These are phyloP conservation scores for Wallacemonas sp. DNA, from an alignment of 208 protist genomes.

Conservation along the genomic window DNA sequence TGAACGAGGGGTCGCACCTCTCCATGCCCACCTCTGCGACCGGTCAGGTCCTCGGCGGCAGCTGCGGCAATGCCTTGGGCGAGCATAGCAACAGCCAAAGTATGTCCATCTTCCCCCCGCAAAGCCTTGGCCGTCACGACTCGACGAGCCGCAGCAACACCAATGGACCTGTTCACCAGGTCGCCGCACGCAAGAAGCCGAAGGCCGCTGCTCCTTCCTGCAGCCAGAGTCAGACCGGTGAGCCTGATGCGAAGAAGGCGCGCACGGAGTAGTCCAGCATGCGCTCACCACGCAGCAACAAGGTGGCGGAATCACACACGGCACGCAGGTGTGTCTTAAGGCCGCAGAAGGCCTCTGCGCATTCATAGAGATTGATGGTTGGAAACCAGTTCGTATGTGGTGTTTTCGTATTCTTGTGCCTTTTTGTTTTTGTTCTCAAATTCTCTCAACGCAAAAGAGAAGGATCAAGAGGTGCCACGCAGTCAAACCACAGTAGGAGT, in stretches of 20 bases:
- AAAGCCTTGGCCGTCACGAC: conserved; percentile 21
- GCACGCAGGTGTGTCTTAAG: too few species aligned
- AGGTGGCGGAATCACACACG: too few species aligned
- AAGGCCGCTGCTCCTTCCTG: conserved; percentile 22
- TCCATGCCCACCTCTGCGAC: conserved; percentile 76
- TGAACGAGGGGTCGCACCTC: conserved; percentile 47
- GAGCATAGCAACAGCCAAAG: conserved; percentile 58
- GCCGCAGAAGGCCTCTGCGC: too few species aligned
- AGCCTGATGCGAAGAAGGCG: conserved; percentile 27
- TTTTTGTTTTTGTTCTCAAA: too few species aligned
- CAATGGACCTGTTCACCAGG: conserved; percentile 44
- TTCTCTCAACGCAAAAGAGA: too few species aligned
- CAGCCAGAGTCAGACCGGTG: conserved; percentile 3
- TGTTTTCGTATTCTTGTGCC: too few species aligned
- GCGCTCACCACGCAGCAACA: background rate
- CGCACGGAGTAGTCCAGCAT: conserved; percentile 11
- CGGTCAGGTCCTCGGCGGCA: conserved; percentile 43
- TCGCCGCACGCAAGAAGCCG: conserved; percentile 68
- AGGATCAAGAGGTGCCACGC: too few species aligned
- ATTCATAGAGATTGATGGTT: too few species aligned
- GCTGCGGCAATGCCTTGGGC: background rate
- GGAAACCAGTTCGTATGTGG: too few species aligned
- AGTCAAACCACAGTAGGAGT: too few species aligned
- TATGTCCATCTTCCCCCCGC: conserved; percentile 72
- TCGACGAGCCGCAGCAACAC: conserved; percentile 28